Base-by-base conservation (phyloP, 2,329 filamentous ascomycete species). In the Verruconis gallopava region DNA sequence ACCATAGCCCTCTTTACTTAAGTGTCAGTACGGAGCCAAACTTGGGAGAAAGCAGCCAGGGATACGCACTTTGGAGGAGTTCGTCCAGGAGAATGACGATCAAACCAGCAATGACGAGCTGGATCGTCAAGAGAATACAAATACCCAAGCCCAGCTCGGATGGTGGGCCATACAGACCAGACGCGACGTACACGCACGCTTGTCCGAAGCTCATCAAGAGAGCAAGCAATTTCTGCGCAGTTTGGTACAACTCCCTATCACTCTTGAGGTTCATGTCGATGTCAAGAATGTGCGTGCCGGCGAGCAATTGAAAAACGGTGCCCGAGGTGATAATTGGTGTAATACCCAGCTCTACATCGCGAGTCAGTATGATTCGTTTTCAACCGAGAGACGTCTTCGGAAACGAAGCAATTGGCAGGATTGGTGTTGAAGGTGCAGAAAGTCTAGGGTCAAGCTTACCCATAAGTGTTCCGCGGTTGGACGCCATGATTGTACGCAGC, bases 211-310 rank as follows among this genome's bases (percentile, higher is more conserved):
- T 93, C 54, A 98, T 77, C 62, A 98, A 93, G 60, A 98, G 93
- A 54, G 91, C 91, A 58, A 62, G 53, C 52, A 66, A 82, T 74
- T 98, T 98, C 76, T 98, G 91, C 44, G 93, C 91, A 50, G 89
- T 98, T 74, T 98, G 91, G 78, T 98, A 98, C 51, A 98, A 80
- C 73, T 98, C 91, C 68, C 91, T 91, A 68, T 98, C 91, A 65
- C 89, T 91, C 77, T 98, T 98, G 67, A 96, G 81, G 75, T 98
- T 91, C 57, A 98, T 84, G 77, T 98, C 96, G 73, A 98, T 89
- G 64, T 98, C 91, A 68, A 98, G 96, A 71, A 96, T 82, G 76
- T 98, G 91, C 65, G 91, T 98, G 61, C 91, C 91, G 60, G 91
- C 91, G 52, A 98, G 84, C 59, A 98, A 88, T 67, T 98, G 91